A percentile compares a stretch with the other conserved stretches of the same genome.
phyloP scores from a whole-genome alignment of 345 rosid genomes.

The Cardamine resedifolia region DNA sequence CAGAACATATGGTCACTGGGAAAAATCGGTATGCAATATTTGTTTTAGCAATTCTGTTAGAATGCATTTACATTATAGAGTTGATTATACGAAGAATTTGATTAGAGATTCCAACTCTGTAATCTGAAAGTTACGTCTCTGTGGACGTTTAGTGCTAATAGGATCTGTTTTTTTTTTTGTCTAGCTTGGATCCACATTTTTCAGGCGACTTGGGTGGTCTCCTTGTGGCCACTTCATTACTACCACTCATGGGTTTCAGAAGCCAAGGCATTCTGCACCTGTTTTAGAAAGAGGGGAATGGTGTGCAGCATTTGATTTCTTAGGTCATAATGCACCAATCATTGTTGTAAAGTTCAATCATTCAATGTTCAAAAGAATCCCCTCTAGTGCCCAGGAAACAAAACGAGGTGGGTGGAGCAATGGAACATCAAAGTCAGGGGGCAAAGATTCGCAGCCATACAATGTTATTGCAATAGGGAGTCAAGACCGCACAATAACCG shows the following conservation, averaged over 20 bases:
- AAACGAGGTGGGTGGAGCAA: conserved; percentile 78
- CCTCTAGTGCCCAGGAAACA: conserved; percentile 52
- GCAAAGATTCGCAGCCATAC: conserved; percentile 82
- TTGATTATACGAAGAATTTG: neutral
- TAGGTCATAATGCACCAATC: conserved; percentile 97
- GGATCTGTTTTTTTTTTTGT: conserved; percentile 37
- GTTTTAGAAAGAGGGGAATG: conserved; percentile 99
- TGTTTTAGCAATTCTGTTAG: conserved; percentile 18
- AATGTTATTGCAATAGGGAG: conserved; percentile 98
- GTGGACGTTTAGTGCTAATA: conserved; percentile 28
- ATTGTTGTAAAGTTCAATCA: conserved; percentile 94
- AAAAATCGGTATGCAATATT: conserved; percentile 73
- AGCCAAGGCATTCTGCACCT: conserved; percentile 99
- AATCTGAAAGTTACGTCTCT: neutral
- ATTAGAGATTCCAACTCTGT: neutral
- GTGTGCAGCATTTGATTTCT: conserved; percentile 95
- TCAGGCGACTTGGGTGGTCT: conserved; percentile 99
- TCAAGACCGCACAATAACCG: conserved; percentile 99
- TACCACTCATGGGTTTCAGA: conserved; percentile 98
- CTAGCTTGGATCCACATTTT: conserved; percentile 98
- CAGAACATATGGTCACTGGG: conserved; percentile 96
- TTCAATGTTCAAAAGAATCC: conserved; percentile 81
- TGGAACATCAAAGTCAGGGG: conserved; percentile 76
- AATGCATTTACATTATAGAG: neutral
- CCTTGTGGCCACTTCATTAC: conserved; percentile 99